phyloP scores from a whole-genome alignment of 2,329 filamentous ascomycete species.

The Biscogniauxia sp. region DNA sequence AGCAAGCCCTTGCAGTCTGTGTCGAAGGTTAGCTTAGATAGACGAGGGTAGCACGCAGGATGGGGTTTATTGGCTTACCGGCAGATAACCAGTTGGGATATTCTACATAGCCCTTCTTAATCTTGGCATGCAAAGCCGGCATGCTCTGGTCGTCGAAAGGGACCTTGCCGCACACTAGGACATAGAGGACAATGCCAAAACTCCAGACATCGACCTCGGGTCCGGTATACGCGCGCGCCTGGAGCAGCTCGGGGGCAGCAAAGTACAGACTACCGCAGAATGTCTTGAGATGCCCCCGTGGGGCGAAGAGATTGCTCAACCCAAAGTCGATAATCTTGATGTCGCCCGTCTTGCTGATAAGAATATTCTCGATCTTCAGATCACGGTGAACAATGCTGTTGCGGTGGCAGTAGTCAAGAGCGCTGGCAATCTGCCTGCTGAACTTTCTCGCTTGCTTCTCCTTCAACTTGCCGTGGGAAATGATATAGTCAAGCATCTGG shows the following conservation, averaged over 20 bases:
- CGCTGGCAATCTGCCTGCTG: constrained; percentile 93
- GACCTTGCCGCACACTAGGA: constrained; percentile 95
- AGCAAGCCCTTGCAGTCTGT: constrained; percentile 91
- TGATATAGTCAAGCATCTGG: constrained; percentile 99
- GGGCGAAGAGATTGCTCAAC: constrained; percentile 92
- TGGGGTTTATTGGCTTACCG: constrained; percentile 55
- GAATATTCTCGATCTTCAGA: constrained; percentile 97
- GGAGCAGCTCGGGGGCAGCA: constrained; percentile 89
- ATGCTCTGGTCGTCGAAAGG: constrained; percentile 99
- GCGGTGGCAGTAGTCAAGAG: constrained; percentile 93
- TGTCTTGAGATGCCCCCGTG: constrained; percentile 81
- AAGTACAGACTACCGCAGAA: constrained; percentile 98
- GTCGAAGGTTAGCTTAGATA: constrained; percentile 34
- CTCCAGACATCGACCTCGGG: constrained; percentile 99
- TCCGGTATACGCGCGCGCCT: constrained; percentile 90
- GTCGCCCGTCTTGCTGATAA: constrained; percentile 98
- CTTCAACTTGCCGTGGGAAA: constrained; percentile 94
- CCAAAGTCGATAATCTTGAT: constrained; percentile 99
- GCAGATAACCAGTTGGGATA: constrained; percentile 91
- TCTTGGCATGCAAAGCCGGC: constrained; percentile 96
- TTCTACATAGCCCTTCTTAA: constrained; percentile 94
- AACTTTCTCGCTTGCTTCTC: constrained; percentile 99
- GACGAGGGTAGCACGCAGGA: constrained; percentile 2
- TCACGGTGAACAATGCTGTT: constrained; percentile 98
- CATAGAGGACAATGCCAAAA: constrained; percentile 96